Evolutionary conservation across 1,284 basidiomycete species (phyloP).

Genomic region (Ganoderma meredithae): DNA sequence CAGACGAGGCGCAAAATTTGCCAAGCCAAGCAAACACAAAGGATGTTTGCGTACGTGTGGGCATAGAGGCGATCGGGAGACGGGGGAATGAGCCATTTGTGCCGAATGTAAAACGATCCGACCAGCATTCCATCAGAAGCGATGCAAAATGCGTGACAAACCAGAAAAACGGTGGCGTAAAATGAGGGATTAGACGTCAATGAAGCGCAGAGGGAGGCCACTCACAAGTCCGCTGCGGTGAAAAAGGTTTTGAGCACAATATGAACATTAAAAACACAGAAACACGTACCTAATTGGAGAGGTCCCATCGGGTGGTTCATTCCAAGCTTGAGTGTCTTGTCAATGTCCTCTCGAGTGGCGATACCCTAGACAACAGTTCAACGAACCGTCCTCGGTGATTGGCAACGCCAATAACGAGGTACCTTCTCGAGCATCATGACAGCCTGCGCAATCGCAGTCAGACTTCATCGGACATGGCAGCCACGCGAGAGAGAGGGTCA

Average conservation of each 20-base stretch:
- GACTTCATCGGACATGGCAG: slow-evolving; percentile 9
- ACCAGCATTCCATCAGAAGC: background rate
- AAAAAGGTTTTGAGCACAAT: background rate
- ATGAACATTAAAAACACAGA: slow-evolving; percentile 1
- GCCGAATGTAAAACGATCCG: slow-evolving; percentile 1
- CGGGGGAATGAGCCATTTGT: slow-evolving; percentile 12
- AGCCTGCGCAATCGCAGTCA: background rate
- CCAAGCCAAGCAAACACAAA: slow-evolving; percentile 1
- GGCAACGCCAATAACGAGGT: slow-evolving; percentile 2
- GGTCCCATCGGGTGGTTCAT: slow-evolving; percentile 99
- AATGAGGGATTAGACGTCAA: slow-evolving; percentile 21
- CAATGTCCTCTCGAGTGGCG: slow-evolving; percentile 94
- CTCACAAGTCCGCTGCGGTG: slow-evolving; percentile 80
- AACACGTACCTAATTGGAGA: slow-evolving; percentile 73
- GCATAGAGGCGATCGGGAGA: background rate
- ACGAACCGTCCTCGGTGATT: background rate
- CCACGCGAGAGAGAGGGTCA: slow-evolving; percentile 65
- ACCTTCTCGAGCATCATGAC: slow-evolving; percentile 93
- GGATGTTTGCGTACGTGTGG: slow-evolving; percentile 20
- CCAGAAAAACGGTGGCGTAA: slow-evolving; percentile 11
- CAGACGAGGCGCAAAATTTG: slow-evolving; percentile 13
- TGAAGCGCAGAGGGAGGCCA: slow-evolving; percentile 27
- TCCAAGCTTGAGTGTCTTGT: slow-evolving; percentile 91
- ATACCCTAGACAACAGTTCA: slow-evolving; percentile 62
- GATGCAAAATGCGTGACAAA: background rate